phyloP scores from a whole-genome alignment of 2,329 filamentous ascomycete genomes.

The Emmonsia crescens region DNA sequence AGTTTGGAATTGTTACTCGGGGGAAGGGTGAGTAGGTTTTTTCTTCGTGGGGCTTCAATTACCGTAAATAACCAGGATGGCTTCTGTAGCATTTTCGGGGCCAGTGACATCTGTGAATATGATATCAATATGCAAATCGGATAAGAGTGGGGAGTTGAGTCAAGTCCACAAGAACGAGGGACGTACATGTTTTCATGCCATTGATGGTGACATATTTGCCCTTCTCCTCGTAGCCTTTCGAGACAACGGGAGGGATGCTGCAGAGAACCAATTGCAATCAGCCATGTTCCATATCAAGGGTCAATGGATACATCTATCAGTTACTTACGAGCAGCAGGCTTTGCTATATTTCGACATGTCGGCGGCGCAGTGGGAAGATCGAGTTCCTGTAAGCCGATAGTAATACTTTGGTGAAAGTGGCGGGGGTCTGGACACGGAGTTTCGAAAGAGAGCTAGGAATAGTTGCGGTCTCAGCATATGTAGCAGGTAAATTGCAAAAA shows the following conservation, averaged over 20 bases:
- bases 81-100: conserved; percentile 44
- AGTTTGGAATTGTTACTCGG: background rate
- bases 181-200: conserved; percentile 51
- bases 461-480: background rate
- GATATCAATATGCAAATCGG: conserved; percentile 3
- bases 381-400: background rate
- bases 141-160: background rate
- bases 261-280: background rate
- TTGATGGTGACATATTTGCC: conserved; percentile 49
- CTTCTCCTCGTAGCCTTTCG: conserved; percentile 43
- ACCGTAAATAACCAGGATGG: conserved; percentile 47
- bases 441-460: background rate
- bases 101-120: conserved; percentile 42
- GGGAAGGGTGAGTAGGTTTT: background rate
- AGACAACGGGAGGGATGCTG: conserved; percentile 33
- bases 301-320: background rate
- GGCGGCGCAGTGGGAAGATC: background rate
- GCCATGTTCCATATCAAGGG: background rate
- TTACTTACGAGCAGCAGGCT: conserved; percentile 35
- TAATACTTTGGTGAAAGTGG: background rate
- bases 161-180: background rate
- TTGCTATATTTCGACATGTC: conserved; percentile 34
- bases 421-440: background rate
- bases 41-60: conserved; percentile 5
- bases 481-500: background rate